These are phyloP conservation scores for Cyberlindnera amylophila DNA, from an alignment of 805 yeast genomes.

Conservation along the genomic window DNA sequence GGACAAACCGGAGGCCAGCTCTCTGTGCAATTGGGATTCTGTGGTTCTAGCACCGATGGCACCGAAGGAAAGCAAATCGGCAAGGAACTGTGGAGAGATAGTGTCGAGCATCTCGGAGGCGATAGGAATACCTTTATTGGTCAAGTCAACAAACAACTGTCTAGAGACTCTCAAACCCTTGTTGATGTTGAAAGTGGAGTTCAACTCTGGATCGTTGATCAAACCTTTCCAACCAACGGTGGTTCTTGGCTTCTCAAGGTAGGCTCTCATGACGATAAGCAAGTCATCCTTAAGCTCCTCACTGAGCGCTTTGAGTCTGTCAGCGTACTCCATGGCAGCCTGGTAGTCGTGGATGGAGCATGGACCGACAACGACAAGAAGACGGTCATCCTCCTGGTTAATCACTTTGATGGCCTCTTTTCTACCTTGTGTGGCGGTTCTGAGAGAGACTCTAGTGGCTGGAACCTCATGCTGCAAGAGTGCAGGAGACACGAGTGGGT, in stretches of 20 bases:
- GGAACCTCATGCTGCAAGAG: constrained; percentile 83
- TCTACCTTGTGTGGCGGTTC: constrained; percentile 74
- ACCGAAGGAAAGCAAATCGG: constrained; percentile 88
- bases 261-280: constrained; percentile 92
- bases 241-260: constrained; percentile 97
- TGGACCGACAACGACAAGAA: constrained; percentile 89
- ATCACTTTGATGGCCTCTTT: constrained; percentile 72
- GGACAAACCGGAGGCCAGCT: constrained; percentile 94
- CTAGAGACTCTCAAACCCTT: constrained; percentile 88
- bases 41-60: constrained; percentile 99
- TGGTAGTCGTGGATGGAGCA: constrained; percentile 92
- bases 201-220: constrained; percentile 94
- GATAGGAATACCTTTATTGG: constrained; percentile 79
- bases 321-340: constrained; percentile 86
- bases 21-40: constrained; percentile 97
- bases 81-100: constrained; percentile 91
- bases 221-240: constrained; percentile 99
- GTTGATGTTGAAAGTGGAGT: constrained; percentile 89
- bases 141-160: constrained; percentile 76
- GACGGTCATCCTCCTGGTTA: constrained; percentile 73
- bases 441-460: constrained; percentile 48
- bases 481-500: constrained; percentile 92
- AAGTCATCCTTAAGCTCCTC: constrained; percentile 73
- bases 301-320: constrained; percentile 58
- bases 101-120: constrained; percentile 98